These are phyloP conservation scores for Fraxinus anomala DNA, from an alignment of 257 asterid genomes.

Conservation along the genomic window DNA sequence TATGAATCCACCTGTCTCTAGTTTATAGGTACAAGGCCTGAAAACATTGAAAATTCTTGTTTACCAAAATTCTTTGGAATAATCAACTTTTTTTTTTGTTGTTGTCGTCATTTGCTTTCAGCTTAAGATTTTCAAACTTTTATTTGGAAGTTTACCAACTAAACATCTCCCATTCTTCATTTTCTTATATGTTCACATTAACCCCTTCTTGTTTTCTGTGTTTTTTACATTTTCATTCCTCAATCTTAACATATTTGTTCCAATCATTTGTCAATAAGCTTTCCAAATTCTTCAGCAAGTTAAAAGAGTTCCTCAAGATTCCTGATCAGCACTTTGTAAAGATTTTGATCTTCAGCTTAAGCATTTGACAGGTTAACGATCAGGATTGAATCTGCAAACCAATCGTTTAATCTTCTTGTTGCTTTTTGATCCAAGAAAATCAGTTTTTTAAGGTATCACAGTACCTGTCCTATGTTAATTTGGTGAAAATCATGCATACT, in stretches of 20 bases:
- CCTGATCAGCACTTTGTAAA: background rate
- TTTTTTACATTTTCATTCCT: too few relatives aligned
- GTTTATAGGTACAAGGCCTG: background rate
- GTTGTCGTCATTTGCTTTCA: conserved; percentile 20
- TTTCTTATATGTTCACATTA: background rate
- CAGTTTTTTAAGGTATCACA: background rate
- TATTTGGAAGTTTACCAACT: conserved; percentile 19
- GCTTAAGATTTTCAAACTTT: conserved; percentile 29
- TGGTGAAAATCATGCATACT: background rate
- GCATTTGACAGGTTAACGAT: background rate
- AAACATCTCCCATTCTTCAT: background rate
- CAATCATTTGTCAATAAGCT: background rate
- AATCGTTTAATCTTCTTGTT: background rate
- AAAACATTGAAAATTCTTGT: conserved; percentile 1
- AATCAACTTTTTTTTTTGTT: background rate
- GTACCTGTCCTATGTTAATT: background rate
- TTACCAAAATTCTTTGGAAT: conserved; percentile 7
- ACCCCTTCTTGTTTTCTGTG: background rate
- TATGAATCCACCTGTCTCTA: conserved; percentile 29
- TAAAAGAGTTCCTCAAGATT: background rate
- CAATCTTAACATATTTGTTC: background rate
- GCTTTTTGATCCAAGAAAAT: background rate
- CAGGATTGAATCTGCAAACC: background rate
- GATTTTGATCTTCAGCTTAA: background rate
- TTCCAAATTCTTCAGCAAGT: background rate